Base-by-base conservation (phyloP, 192 early-diverging fungal genomes). In the Coemansia sp. region DNA sequence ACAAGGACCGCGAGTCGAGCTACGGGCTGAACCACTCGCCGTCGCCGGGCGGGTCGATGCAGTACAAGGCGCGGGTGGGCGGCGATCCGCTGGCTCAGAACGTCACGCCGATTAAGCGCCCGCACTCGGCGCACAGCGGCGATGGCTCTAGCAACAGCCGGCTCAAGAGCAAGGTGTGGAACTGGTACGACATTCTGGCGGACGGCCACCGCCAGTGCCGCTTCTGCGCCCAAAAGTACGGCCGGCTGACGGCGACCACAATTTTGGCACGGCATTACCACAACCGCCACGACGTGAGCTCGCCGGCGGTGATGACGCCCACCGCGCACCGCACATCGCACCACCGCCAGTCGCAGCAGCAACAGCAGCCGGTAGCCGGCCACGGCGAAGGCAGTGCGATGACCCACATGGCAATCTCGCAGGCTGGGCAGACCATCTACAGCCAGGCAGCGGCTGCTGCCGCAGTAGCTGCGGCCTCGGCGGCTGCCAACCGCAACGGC, bases 91-190 rank as follows among this genome's bases (percentile, higher is more conserved):
- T 52, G 35, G 53, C 47, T 23, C 27, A 49, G 20, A 55, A 27
- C 38, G 62, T 63, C 11, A 60, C 62, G 34, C 61, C 69, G 14
- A 41, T 50, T 26, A 72, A 72, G 54, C 69, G 62, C 40, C 48
- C 46, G 25, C 52, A 43, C 21, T 54, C 60, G 17, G 35, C 57
- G 26, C 50, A 46, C 10, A 45, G 56, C 42, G 41, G 49, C 15
- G 58, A 58, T 15, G 60, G 52, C 23, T 54, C 50, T 47, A 36
- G 44, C 32, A 60, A 50, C 58, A 64, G 58, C 29, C 56, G 74
- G 20, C 60, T 77, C 11, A 77, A 77, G 52, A 77, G 74, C 55
- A 65, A 66, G 28, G 74, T 77, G 23, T 77, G 74, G 74, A 58
- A 50, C 23, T 77, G 74, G 74, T 77, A 77, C 45, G 67, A 70